Conservation (phyloP, 345 rosid species). For the Camelina hispida region DNA sequence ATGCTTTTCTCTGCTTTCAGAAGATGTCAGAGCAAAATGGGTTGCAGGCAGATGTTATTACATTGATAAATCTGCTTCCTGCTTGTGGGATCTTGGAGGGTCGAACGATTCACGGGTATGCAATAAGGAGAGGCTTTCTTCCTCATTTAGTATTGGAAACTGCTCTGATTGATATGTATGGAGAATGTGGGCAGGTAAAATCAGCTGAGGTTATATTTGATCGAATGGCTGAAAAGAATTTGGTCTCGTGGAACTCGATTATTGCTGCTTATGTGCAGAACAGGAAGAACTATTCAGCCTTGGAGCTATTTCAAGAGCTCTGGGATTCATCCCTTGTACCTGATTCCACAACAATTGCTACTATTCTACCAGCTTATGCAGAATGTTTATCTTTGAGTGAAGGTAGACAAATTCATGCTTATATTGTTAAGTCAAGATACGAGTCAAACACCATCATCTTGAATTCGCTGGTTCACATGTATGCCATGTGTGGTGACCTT, state of each 20-base stretch:
- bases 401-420: conserved; percentile 65
- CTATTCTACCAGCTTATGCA: conserved; percentile 70
- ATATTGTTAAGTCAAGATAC: conserved; percentile 48
- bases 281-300: conserved; percentile 53
- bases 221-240: conserved; percentile 54
- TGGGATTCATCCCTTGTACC: conserved; percentile 48
- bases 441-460: conserved; percentile 52
- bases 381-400: conserved; percentile 56
- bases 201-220: conserved; percentile 55
- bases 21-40: conserved; percentile 52
- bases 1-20: conserved; percentile 61
- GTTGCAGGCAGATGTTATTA: conserved; percentile 63
- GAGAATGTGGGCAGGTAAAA: conserved; percentile 51
- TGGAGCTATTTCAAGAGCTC: conserved; percentile 57
- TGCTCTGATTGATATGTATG: conserved; percentile 73
- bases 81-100: conserved; percentile 62
- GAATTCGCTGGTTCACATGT: conserved; percentile 69
- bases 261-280: conserved; percentile 67
- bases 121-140: conserved; percentile 62
- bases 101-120: conserved; percentile 66
- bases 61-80: conserved; percentile 70
- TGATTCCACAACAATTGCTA: conserved; percentile 66
- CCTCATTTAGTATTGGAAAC: conserved; percentile 72
- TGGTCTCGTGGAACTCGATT: conserved; percentile 74
- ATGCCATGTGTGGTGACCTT: conserved; percentile 76